Conservation (phyloP, 2,329 filamentous ascomycete genomes). For the Alternaria arbusti region DNA sequence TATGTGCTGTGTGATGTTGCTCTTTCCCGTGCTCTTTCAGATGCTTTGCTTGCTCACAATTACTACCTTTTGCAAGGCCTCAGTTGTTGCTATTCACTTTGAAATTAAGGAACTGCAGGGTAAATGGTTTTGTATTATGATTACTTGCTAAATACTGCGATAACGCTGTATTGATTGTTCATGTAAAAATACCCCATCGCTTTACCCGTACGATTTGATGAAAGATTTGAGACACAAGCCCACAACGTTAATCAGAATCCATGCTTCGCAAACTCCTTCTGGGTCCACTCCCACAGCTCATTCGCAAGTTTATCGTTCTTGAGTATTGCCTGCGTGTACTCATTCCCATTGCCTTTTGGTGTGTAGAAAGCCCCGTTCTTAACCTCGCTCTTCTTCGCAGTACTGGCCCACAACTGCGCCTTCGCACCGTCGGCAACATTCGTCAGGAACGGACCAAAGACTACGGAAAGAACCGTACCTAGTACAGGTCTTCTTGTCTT, state of each 20-base stretch:
- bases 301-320: conserved; percentile 19
- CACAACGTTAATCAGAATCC: neutral
- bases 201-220: neutral
- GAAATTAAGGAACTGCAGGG: neutral
- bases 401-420: conserved; percentile 52
- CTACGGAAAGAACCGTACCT: neutral
- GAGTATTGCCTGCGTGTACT: conserved; percentile 4
- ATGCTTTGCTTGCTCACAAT: neutral
- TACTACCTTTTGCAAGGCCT: neutral
- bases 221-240: neutral
- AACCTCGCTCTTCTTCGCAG: conserved; percentile 44
- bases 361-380: conserved; percentile 48
- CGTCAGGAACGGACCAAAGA: neutral
- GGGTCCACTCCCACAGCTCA: conserved; percentile 31
- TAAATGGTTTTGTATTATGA: neutral
- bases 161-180: neutral
- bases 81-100: neutral
- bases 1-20: neutral
- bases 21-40: neutral
- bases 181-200: neutral
- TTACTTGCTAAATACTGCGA: neutral
- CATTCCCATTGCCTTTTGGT: conserved; percentile 40
- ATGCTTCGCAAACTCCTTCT: conserved; percentile 22
- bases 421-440: conserved; percentile 30
- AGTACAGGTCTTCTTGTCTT: neutral